Conservation (phyloP, 495 filamentous ascomycete species). For the Chaetomium tenue region DNA sequence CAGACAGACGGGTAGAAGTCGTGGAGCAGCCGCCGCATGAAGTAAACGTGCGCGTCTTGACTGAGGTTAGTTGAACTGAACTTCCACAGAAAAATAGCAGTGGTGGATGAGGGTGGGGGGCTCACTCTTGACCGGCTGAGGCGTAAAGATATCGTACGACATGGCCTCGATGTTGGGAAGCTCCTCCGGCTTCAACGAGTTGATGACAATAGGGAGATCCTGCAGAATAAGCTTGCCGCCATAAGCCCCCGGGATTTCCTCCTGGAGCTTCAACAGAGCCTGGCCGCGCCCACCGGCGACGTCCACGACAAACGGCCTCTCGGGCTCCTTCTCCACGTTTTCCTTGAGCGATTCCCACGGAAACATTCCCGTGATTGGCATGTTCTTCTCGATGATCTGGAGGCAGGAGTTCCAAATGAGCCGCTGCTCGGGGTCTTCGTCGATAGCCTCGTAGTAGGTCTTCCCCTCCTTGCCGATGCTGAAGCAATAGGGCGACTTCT, state of each 20-base stretch:
- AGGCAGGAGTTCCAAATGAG: constrained; percentile 27
- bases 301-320: constrained; percentile 37
- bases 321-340: constrained; percentile 35
- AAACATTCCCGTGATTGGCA: constrained; percentile 41
- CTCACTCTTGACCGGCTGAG: constrained; percentile 29
- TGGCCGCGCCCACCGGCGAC: constrained; percentile 34
- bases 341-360: constrained; percentile 35
- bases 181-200: constrained; percentile 22
- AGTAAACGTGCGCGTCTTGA: constrained; percentile 51
- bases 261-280: constrained; percentile 31
- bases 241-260: constrained; percentile 22
- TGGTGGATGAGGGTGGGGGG: not conserved
- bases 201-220: constrained; percentile 27
- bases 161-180: constrained; percentile 24
- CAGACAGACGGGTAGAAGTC: constrained; percentile 47
- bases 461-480: constrained; percentile 32
- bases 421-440: constrained; percentile 21
- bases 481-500: constrained; percentile 36
- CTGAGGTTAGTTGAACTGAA: not conserved
- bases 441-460: constrained; percentile 34
- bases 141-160: constrained; percentile 24
- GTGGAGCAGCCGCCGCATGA: constrained; percentile 55
- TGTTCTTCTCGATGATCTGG: constrained; percentile 30
- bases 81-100: not conserved
- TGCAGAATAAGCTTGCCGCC: constrained; percentile 29